Evolutionary conservation across 805 yeast genomes (phyloP).

Genomic region (Saitoella complicata): DNA sequence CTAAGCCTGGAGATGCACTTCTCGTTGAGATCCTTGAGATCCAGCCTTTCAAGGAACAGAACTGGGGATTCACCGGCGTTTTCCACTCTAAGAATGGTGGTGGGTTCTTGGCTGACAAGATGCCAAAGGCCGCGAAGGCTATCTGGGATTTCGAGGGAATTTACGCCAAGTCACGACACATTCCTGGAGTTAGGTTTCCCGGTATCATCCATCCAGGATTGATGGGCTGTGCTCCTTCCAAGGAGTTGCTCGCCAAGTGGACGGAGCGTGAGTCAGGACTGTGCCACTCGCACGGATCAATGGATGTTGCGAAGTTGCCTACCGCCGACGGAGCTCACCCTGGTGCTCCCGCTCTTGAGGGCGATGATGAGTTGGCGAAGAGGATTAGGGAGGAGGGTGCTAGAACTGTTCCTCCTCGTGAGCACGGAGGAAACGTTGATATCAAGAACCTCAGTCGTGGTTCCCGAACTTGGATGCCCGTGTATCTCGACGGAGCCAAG

Average conservation of each 20-base stretch:
- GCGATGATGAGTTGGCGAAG: constrained; percentile 19
- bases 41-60: constrained; percentile 35
- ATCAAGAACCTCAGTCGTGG: constrained; percentile 36
- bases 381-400: constrained; percentile 30
- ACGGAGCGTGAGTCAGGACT: constrained; percentile 27
- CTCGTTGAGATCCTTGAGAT: constrained; percentile 36
- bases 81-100: constrained; percentile 36
- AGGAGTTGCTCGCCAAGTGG: constrained; percentile 30
- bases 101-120: constrained; percentile 32
- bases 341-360: constrained; percentile 21
- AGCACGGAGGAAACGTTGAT: constrained; percentile 39
- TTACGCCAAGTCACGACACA: constrained; percentile 32
- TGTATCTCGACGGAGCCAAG: constrained; percentile 32
- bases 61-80: constrained; percentile 39
- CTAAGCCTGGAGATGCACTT: constrained; percentile 33
- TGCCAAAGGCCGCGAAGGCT: constrained; percentile 37
- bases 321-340: constrained; percentile 24
- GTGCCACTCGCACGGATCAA: constrained; percentile 17
- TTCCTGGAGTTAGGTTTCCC: constrained; percentile 34
- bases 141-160: constrained; percentile 38
- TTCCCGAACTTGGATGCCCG: constrained; percentile 33
- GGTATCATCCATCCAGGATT: constrained; percentile 39
- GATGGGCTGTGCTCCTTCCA: constrained; percentile 33
- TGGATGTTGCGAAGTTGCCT: constrained; percentile 30
- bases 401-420: constrained; percentile 35